Base-by-base conservation (phyloP, 2,329 filamentous ascomycete genomes). In the Zasmidium citrigriseum region DNA sequence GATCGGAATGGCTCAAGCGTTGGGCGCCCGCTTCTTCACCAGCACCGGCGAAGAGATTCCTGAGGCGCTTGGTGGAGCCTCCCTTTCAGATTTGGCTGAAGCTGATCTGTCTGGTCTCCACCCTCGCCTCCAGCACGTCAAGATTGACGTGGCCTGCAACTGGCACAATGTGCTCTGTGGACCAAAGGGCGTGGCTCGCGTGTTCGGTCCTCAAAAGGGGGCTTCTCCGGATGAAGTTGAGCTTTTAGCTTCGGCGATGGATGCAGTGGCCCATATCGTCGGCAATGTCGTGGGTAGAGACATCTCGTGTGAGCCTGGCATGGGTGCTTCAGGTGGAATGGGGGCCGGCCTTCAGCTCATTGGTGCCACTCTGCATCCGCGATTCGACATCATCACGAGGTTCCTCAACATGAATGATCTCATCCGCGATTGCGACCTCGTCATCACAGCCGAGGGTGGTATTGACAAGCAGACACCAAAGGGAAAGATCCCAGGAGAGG, bases 401-500 rank as follows among this genome's bases (percentile, higher is more conserved):
- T 83, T 82, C 63, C 78, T 83, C 49, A 74, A 77, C 52, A 69
- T 83, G 24, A 74, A 79, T 44, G 70, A 70, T 2, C 71, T 82
- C 2, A 78, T 83, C 54, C 73, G 77, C 14, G 67, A 76, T 24
- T 81, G 78, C 61, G 77, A 83, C 57, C 73, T 83, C 7, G 78
- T 83, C 0, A 73, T 83, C 61, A 83, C 81, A 0, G 81, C 80
- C 1, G 82, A 84, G 64, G 81, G 82, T 0, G 78, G 79, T 10
- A 75, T 83, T 16, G 82, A 83, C 61, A 74, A 76, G 47, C 81
- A 83, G 61, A 82, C 80, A 0, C 77, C 80, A 0, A 71, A 75
- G 46, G 82, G 81, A 1, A 83, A 83, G 65, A 82, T 83, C 61
- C 81, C 82, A 9, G 80, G 77, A 2, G 81, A 83, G 65, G 76